Evolutionary conservation across 345 rosid species (phyloP), one percentile per base, ranked within the genome.

Genomic region (Gossypium mustelinum): DNA sequence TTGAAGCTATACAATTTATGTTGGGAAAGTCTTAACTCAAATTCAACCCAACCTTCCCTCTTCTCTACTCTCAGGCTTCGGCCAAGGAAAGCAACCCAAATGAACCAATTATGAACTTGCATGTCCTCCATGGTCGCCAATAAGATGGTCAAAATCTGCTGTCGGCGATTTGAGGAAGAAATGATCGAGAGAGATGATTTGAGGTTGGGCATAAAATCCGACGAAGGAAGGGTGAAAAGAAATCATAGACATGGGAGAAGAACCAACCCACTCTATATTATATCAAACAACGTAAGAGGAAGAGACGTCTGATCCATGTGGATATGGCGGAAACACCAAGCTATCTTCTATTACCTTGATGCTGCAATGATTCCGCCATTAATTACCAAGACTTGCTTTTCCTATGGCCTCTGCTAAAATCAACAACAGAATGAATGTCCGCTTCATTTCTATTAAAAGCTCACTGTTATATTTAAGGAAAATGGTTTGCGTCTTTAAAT

Each of bases 201-300:
- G 39, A 29, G 39, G 39, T 29, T 29, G 39, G 39, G 39, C 70
- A 72, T 76, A 76, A 84, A 77, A 68, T 79, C 65, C 14, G 1
- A 29, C 39, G 5, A 77, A 52, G 55, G 76, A 60, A 13, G 83
- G 24, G 75, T 70, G 67, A n/a, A 73, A 79, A 29, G 70, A 73
- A 79, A 44, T 60, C 70, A 16, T 78, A 82, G 84, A 87, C 78
- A 84, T 27, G 84, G 84, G 90, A 18, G 80, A 56, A 79, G 79
- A 83, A 74, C 83, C 75, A 4, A 85, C 86, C 90, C 90, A 85
- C 13, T 86, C 86, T 22, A 84, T 39, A 74, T 87, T 29, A 29
- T 29, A 4, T 29, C 88, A 6, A 87, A 72, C 73, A 80, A 80
- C 9, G 85, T 85, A 4, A 83, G 74, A 2, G 84, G 82, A 9